Base-by-base conservation (phyloP, 441 rosid genomes). In the Gossypium trilobum region DNA sequence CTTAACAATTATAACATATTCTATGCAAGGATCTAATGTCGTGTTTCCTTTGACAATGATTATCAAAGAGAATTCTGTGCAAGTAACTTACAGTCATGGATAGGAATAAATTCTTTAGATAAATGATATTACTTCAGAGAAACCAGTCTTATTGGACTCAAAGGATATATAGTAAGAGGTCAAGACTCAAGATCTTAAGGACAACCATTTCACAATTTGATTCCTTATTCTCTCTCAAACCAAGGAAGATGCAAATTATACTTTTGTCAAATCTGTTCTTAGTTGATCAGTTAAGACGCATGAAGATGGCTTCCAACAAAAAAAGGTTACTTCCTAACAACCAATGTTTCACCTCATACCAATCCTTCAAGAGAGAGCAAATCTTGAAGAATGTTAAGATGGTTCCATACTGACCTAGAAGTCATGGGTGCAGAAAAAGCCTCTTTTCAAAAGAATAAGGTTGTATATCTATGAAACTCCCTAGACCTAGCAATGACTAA, bases 141-240 rank as follows among this genome's bases (percentile, higher is more conserved):
- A 64, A 64, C 55, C 33, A 11, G 33, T 42, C 54, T 13, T 44
- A 64, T 25, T 20, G 55, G 69, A 20, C 69, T 64, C 55, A 11
- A 64, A 63, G 65, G 13, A 61, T 64, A 64, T 42, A 42, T 44
- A 42, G 8, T 48, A 44, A 20, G 33, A 44, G 16, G 19, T 42
- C 55, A 42, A 44, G 33, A 44, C 3, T 64, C 19, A 42, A 63
- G 2, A 63, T 17, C 16, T 19, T 9, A 36, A 36, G 16, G 68
- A 63, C 52, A 63, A 63, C 29, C 51, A 36, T 39, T 63, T 62
- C 52, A 39, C 7, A 64, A 64, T 36, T 8, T 11, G 31, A 64
- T 64, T 64, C 31, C 54, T 64, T 64, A 64, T 64, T 64, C 10
- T 64, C 54, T 10, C 29, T 39, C 52, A 19, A 64, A 39, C 54